Base-by-base conservation (phyloP, 768 basidiomycete species). In the Leucogyrophana mollusca region DNA sequence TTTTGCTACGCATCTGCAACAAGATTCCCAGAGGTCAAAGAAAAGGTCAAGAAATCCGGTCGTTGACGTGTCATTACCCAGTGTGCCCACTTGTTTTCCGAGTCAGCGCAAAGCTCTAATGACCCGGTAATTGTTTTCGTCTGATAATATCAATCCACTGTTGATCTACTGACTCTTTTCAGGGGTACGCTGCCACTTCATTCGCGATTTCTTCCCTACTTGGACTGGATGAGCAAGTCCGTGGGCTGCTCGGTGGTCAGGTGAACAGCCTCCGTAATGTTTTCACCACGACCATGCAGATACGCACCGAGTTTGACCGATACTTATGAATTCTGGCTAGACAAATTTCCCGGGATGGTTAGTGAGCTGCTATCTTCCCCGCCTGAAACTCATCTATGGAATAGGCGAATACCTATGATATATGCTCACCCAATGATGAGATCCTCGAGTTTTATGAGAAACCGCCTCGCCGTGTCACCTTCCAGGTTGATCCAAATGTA, bases 31-130 rank as follows among this genome's bases (percentile, higher is more conserved):
- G 55, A 54, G 13, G 17, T 51, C 9, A 4, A 16, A 30, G 46
- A 27, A n/a, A 32, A 24, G 34, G 50, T 46, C 34, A n/a, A n/a
- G n/a, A 18, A 4, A 20, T n/a, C n/a, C 9, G 9, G 22, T 17
- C 13, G n/a, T n/a, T n/a, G n/a, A n/a, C 25, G 24, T 13, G 13
- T 9, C 13, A 11, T 14, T 17, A 40, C 44, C 13, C 27, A 56
- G 21, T 42, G 47, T 36, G 54, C 54, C 22, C 48, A 56, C 32
- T 41, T 56, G 30, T 53, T 56, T 25, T 49, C 54, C 9, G 54
- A 54, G 32, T 21, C 50, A 3, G 52, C 54, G 17, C 49, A 54
- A 27, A 47, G 42, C 8, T 2, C 42, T n/a, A 46, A n/a, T n/a
- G n/a, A 53, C 34, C 40, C 43, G 41, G 49, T 49, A 14, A 18